phyloP scores from a whole-genome alignment of 1,284 basidiomycete genomes.

The Puccinia horiana region DNA sequence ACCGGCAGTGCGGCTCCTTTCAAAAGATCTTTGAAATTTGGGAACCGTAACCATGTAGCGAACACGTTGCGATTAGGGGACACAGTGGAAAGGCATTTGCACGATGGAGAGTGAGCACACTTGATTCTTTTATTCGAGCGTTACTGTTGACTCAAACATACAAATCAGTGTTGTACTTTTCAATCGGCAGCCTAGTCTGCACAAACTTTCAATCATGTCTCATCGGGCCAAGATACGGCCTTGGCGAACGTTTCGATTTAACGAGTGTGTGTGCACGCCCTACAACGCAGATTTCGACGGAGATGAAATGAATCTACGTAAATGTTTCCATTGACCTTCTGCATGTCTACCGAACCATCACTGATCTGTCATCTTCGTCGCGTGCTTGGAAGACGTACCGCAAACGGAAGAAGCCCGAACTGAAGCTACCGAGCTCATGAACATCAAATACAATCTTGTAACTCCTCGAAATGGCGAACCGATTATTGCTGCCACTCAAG shows the following conservation, averaged over 20 bases:
- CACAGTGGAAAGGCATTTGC: conserved; percentile 87
- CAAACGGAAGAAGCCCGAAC: conserved; percentile 98
- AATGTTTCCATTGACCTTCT: conserved; percentile 53
- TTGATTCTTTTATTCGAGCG: not conserved
- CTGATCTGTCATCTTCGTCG: conserved; percentile 54
- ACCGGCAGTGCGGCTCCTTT: conserved; percentile 57
- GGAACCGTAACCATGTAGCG: conserved; percentile 67
- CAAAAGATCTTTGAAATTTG: conserved; percentile 72
- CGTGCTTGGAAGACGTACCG: conserved; percentile 70
- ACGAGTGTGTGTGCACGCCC: conserved; percentile 98
- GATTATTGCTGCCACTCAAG: conserved; percentile 97
- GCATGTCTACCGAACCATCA: conserved; percentile 51
- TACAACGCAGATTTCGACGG: conserved; percentile 99
- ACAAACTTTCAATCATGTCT: conserved; percentile 99
- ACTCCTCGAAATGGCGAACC: conserved; percentile 96
- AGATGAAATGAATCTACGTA: conserved; percentile 96
- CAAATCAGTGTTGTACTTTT: conserved; percentile 75
- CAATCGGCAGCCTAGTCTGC: conserved; percentile 97
- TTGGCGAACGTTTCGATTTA: conserved; percentile 95
- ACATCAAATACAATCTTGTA: conserved; percentile 93
- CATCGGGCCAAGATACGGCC: conserved; percentile 93
- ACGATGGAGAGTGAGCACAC: conserved; percentile 76
- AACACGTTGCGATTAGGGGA: conserved; percentile 79
- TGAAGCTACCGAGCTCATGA: conserved; percentile 97
- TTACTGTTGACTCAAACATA: conserved; percentile 11